Percentiles rank a stretch among this genome's conserved stretches.
phyloP scores from a whole-genome alignment of 345 rosid genomes.

The Syzygium oleosum region DNA sequence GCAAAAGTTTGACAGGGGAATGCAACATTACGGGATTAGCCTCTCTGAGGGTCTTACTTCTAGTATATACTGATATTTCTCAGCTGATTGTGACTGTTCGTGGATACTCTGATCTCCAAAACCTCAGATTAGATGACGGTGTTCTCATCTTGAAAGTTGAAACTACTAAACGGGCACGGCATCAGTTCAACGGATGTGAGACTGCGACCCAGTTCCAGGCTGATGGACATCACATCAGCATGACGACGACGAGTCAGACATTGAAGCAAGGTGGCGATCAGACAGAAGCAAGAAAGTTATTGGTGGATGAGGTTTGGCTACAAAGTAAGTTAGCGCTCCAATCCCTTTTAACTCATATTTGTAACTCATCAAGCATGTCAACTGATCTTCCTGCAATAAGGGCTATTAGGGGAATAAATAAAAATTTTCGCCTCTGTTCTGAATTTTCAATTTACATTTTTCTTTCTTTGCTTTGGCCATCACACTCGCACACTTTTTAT shows the following conservation, averaged over 20 bases:
- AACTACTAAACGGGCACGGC: not conserved
- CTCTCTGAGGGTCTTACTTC: not conserved
- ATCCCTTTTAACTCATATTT: not conserved
- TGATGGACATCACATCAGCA: not conserved
- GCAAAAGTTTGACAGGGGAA: not conserved
- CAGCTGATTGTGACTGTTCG: accelerated
- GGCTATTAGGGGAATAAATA: not conserved
- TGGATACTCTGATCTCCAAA: accelerated
- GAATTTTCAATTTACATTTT: not conserved
- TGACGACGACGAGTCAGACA: not conserved
- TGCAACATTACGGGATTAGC: not conserved
- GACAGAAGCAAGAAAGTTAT: not conserved
- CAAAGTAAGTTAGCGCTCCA: not conserved
- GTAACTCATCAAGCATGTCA: not conserved
- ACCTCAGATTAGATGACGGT: not conserved
- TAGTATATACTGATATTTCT: accelerated
- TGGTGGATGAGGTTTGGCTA: not conserved
- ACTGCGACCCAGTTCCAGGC: not conserved
- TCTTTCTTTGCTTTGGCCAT: not conserved
- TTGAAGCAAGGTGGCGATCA: not conserved
- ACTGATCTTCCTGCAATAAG: not conserved
- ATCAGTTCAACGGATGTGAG: not conserved
- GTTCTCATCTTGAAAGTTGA: not conserved
- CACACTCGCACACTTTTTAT: not conserved
- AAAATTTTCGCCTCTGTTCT: not conserved